Base-by-base conservation (phyloP, 192 early-diverging fungal species). In the Polychytrium aggregatum region DNA sequence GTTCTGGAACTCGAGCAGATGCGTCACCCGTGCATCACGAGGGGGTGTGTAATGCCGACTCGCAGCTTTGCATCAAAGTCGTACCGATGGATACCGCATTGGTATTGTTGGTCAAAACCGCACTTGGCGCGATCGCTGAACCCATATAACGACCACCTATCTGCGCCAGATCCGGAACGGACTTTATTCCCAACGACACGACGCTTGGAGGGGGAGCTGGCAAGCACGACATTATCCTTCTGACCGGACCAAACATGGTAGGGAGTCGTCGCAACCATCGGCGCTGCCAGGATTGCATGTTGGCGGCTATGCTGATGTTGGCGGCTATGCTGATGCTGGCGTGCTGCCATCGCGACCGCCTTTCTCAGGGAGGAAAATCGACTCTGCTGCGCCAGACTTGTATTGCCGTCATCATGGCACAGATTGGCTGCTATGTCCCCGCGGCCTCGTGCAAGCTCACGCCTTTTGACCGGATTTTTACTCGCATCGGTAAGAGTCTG, bases 241-340 rank as follows among this genome's bases (percentile, higher is more conserved):
- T 99, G 41, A 97, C 96, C 0, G 96, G 96, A 20, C 93, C 96
- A n/a, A 99, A 99, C 62, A 97, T 97, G 90, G 59, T 61, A 31
- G 21, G 47, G n/a, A n/a, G n/a, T n/a, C n/a, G n/a, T n/a, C n/a
- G n/a, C n/a, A n/a, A n/a, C n/a, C n/a, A n/a, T n/a, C n/a, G n/a
- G n/a, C n/a, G n/a, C n/a, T n/a, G n/a, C n/a, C n/a, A n/a, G n/a
- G n/a, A n/a, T n/a, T n/a, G n/a, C n/a, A n/a, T n/a, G n/a, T n/a
- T n/a, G n/a, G n/a, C n/a, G n/a, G n/a, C n/a, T n/a, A n/a, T n/a
- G n/a, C n/a, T n/a, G n/a, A n/a, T n/a, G n/a, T n/a, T n/a, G n/a
- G n/a, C n/a, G n/a, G n/a, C n/a, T n/a, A n/a, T n/a, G n/a, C n/a
- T n/a, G n/a, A n/a, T n/a, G n/a, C n/a, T n/a, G n/a, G n/a, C n/a